Conservation (phyloP, 345 rosid genomes). For the Brassica rapa region DNA sequence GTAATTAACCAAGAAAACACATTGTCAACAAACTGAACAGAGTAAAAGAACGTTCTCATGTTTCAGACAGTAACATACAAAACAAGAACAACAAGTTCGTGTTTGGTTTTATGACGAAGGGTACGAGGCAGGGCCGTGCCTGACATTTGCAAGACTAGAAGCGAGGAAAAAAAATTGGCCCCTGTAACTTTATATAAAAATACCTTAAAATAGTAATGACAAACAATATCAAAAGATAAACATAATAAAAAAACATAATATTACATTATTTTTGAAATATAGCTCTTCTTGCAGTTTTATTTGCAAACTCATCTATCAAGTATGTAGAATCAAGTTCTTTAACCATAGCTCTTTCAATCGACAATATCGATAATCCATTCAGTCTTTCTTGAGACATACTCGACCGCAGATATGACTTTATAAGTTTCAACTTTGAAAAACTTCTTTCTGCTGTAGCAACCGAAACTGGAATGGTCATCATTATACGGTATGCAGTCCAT, state of each 20-base stretch:
- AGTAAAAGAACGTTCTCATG: not conserved
- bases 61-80: constrained; percentile 2
- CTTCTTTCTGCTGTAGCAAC: not conserved
- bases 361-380: not conserved
- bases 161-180: too few species aligned
- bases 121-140: constrained; percentile 8
- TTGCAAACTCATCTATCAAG: not conserved
- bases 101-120: constrained; percentile 16
- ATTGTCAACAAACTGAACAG: not conserved
- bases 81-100: not conserved
- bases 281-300: not conserved
- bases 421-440: not conserved
- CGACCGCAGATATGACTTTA: not conserved
- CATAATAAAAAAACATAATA: not conserved
- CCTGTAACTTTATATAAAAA: not conserved
- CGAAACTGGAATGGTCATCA: not conserved
- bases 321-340: not conserved
- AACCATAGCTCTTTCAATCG: not conserved
- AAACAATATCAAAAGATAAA: not conserved
- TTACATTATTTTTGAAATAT: not conserved
- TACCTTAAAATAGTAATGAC: not conserved
- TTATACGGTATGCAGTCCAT: not conserved
- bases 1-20: not conserved
- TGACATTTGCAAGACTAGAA: too few species aligned
- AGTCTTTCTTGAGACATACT: not conserved